Conservation (phyloP, 805 yeast genomes). For the Cyberlindnera galapagoensis region DNA sequence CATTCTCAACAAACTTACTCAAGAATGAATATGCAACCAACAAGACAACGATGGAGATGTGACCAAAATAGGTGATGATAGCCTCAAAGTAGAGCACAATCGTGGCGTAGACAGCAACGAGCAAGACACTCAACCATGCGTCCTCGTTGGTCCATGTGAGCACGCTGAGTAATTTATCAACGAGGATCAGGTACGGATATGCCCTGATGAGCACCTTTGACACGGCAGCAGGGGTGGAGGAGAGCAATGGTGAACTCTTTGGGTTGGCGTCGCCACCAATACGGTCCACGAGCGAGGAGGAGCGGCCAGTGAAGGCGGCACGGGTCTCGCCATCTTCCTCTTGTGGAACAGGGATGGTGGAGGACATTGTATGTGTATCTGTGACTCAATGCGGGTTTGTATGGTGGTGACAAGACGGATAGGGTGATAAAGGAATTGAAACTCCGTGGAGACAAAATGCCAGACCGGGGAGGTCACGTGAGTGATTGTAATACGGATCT, state of each 20-base stretch:
- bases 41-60: slow-evolving; percentile 57
- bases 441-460: too few relatives aligned
- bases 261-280: slow-evolving; percentile 22
- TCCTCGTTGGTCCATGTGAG: slow-evolving; percentile 91
- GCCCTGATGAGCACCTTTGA: slow-evolving; percentile 76
- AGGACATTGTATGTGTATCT: slow-evolving; percentile 10
- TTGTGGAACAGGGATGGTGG: slow-evolving; percentile 7
- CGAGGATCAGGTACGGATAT: slow-evolving; percentile 76
- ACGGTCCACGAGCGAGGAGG: slow-evolving; percentile 16
- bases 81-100: slow-evolving; percentile 71
- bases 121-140: slow-evolving; percentile 63
- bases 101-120: slow-evolving; percentile 48
- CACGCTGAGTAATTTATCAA: slow-evolving; percentile 62
- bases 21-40: slow-evolving; percentile 55
- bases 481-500: too few relatives aligned
- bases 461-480: too few relatives aligned
- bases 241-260: slow-evolving; percentile 62
- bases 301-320: slow-evolving; percentile 35
- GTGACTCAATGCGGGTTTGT: too few relatives aligned
- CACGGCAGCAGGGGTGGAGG: slow-evolving; percentile 87
- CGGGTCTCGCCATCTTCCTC: slow-evolving; percentile 29
- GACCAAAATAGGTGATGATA: slow-evolving; percentile 79
- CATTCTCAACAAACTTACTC: slow-evolving; percentile 48
- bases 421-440: too few relatives aligned
- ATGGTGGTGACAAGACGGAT: too few relatives aligned